These are phyloP conservation scores for Aspergillus pseudotamarii DNA, from an alignment of 2,329 filamentous ascomycete species.

Conservation along the genomic window DNA sequence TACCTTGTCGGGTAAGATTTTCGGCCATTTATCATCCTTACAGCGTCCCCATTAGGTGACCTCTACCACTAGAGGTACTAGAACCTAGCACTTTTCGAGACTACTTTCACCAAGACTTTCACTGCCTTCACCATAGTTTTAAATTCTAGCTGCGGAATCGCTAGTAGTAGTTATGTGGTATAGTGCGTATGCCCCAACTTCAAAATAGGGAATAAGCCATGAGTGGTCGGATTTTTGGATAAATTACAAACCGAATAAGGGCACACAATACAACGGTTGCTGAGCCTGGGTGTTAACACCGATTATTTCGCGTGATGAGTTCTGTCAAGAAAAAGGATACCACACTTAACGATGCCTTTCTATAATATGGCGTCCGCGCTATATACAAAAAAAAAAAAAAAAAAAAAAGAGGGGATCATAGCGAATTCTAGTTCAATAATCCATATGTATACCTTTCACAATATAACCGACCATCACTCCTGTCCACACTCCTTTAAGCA, in stretches of 20 bases:
- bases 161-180: not conserved
- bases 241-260: not conserved
- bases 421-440: conserved; percentile 1
- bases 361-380: not conserved
- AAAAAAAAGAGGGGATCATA: not conserved
- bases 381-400: not conserved
- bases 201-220: too few relatives aligned
- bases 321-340: not conserved
- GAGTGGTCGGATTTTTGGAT: not conserved
- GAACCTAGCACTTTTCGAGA: not conserved
- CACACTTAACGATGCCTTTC: not conserved
- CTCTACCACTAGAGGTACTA: not conserved
- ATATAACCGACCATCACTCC: conserved; percentile 3
- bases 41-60: not conserved
- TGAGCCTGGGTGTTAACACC: not conserved
- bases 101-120: too few relatives aligned
- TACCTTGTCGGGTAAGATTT: not conserved
- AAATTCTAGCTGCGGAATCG: too few relatives aligned
- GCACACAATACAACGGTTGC: not conserved
- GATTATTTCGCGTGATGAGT: not conserved
- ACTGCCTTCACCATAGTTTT: too few relatives aligned
- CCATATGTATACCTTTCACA: conserved; percentile 10
- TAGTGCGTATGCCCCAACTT: not conserved
- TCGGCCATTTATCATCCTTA: conserved; percentile 2
- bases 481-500: conserved; percentile 3